Percentiles rank a stretch among this genome's conserved stretches.
Evolutionary conservation across 2,329 filamentous ascomycete species (phyloP).

Genomic region (Bipolaris sorokiniana): DNA sequence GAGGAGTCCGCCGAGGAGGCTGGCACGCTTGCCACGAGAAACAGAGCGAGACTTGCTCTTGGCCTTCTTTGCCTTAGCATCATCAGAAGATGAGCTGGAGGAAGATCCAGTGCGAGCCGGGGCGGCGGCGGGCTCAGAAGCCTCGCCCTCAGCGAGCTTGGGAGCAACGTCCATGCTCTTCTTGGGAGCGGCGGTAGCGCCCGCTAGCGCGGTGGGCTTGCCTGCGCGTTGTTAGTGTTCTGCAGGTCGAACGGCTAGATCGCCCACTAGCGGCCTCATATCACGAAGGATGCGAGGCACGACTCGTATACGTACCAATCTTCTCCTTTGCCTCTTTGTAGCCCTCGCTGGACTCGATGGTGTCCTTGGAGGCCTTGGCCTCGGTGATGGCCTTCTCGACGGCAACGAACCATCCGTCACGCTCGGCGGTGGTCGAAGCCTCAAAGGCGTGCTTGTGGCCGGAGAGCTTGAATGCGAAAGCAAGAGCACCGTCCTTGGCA

Average conservation of each 20-base stretch:
- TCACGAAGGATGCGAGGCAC: conserved; percentile 23
- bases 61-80: conserved; percentile 55
- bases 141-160: conserved; percentile 45
- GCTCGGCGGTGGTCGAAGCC: conserved; percentile 72
- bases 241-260: conserved; percentile 44
- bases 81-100: conserved; percentile 53
- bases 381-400: conserved; percentile 63
- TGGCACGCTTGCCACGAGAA: conserved; percentile 62
- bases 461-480: conserved; percentile 85
- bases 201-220: conserved; percentile 50
- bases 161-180: conserved; percentile 57
- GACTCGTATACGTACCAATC: conserved; percentile 58
- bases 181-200: conserved; percentile 50
- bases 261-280: conserved; percentile 26
- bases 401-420: conserved; percentile 90
- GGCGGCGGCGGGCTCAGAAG: conserved; percentile 25
- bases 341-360: conserved; percentile 76
- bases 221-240: conserved; percentile 48
- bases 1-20: conserved; percentile 64
- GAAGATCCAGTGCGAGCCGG: conserved; percentile 49
- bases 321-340: conserved; percentile 88
- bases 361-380: conserved; percentile 79
- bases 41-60: conserved; percentile 66
- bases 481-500: conserved; percentile 73
- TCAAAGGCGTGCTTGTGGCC: conserved; percentile 96